Conservation (phyloP, 192 early-diverging fungal species). For the Backusella psychrophila region DNA sequence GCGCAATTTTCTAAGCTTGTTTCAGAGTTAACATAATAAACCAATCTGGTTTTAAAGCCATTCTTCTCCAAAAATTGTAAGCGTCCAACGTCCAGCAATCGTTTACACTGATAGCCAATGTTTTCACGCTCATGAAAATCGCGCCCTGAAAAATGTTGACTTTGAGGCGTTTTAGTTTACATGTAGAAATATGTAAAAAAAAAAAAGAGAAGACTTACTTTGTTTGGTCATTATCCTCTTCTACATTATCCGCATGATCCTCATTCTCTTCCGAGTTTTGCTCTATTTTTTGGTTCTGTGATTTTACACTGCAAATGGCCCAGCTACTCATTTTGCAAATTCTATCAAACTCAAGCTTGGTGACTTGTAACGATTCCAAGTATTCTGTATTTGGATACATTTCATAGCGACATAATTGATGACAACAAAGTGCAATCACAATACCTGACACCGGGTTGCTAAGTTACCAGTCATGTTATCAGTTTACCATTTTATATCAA, state of each 20-base stretch:
- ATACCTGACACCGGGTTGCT: constrained; percentile 60
- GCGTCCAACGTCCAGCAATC: constrained; percentile 77
- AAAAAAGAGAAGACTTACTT: background rate
- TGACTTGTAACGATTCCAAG: constrained; percentile 51
- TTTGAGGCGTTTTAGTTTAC: constrained; percentile 13
- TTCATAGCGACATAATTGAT: constrained; percentile 73
- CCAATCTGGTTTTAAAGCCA: constrained; percentile 66
- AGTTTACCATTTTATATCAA: background rate
- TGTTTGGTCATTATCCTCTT: constrained; percentile 41
- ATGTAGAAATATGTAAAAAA: background rate
- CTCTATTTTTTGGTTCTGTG: constrained; percentile 32
- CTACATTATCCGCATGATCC: constrained; percentile 30
- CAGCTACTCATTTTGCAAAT: constrained; percentile 76
- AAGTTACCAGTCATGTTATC: background rate
- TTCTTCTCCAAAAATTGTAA: constrained; percentile 48
- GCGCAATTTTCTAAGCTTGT: constrained; percentile 76
- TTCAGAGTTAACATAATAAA: constrained; percentile 66
- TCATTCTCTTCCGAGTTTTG: constrained; percentile 28
- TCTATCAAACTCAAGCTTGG: constrained; percentile 56
- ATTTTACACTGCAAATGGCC: constrained; percentile 57
- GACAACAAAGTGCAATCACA: constrained; percentile 89
- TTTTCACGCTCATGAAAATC: constrained; percentile 56
- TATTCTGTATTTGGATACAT: constrained; percentile 69
- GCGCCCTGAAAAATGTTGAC: constrained; percentile 68
- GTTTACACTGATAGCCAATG: constrained; percentile 73